Conservation (phyloP, 1,284 basidiomycete species). For the Leccinum pachyderme region DNA sequence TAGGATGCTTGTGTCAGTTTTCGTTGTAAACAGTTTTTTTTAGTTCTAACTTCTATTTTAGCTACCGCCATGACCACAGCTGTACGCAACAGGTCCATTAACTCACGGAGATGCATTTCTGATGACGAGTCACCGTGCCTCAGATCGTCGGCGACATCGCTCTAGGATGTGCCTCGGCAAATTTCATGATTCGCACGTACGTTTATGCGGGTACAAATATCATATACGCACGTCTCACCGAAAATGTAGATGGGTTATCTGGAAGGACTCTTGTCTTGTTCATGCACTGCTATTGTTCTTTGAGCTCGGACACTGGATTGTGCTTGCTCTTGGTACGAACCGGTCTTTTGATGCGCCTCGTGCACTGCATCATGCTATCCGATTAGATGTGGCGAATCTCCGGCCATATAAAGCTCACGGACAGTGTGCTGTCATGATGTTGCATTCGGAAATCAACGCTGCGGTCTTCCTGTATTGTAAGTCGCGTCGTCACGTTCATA, state of each 20-base stretch:
- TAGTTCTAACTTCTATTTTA: conserved; percentile 7
- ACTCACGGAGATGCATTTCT: not conserved
- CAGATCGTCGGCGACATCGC: conserved; percentile 10
- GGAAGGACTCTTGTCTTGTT: conserved; percentile 16
- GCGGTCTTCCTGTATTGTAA: conserved; percentile 19
- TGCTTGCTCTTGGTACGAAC: conserved; percentile 18
- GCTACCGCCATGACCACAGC: not conserved
- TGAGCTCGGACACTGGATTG: conserved; percentile 21
- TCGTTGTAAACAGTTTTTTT: not conserved
- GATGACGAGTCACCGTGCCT: not conserved
- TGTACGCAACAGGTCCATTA: conserved; percentile 8
- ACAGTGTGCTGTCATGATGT: not conserved
- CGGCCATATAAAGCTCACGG: not conserved
- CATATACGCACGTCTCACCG: not conserved
- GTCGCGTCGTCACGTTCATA: not conserved
- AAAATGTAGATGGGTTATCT: conserved; percentile 26
- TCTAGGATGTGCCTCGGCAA: conserved; percentile 14
- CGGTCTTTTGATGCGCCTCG: not conserved
- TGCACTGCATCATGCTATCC: not conserved
- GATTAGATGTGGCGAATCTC: conserved; percentile 11
- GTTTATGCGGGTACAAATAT: not conserved
- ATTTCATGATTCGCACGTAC: conserved; percentile 27
- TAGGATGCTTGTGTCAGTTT: conserved; percentile 17
- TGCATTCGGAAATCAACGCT: not conserved
- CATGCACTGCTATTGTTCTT: conserved; percentile 11